phyloP scores from a whole-genome alignment of 345 rosid species.

The Bruguiera parviflora region DNA sequence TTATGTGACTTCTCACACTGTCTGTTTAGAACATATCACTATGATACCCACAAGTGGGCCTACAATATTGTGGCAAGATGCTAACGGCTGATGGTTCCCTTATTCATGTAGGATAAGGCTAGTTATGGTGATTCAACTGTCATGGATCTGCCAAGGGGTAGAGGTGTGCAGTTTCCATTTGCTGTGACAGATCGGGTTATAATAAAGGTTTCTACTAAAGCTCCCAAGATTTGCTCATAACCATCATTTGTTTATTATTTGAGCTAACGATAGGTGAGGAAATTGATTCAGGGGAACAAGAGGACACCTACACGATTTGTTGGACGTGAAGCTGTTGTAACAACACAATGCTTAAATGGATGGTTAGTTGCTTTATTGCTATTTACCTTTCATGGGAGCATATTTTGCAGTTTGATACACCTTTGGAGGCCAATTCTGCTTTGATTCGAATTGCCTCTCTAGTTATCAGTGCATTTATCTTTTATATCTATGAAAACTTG shows the following conservation, averaged over 20 bases:
- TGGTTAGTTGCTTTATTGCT: conserved; percentile 48
- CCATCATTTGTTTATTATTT: conserved; percentile 1
- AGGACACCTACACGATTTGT: conserved; percentile 91
- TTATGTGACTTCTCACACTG: not conserved
- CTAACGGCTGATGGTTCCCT: not conserved
- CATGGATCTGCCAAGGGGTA: conserved; percentile 52
- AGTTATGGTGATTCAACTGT: conserved; percentile 41
- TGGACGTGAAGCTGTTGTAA: conserved; percentile 86
- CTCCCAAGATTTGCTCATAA: conserved; percentile 3
- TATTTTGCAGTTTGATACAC: not conserved
- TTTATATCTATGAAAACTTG: not conserved
- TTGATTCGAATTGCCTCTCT: not conserved
- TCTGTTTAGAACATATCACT: not conserved
- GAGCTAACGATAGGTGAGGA: conserved; percentile 15
- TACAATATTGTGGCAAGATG: not conserved
- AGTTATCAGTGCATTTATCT: not conserved
- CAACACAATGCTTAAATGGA: conserved; percentile 95
- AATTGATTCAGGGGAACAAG: conserved; percentile 75
- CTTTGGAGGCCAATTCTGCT: not conserved
- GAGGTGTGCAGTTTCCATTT: conserved; percentile 87
- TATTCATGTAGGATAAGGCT: conserved; percentile 64
- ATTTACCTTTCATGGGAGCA: not conserved
- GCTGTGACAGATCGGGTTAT: conserved; percentile 79
- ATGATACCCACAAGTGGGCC: not conserved
- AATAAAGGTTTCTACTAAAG: conserved; percentile 60